phyloP scores from a whole-genome alignment of 2,329 filamentous ascomycete species.

The Pyrenophora tritici-repentis region DNA sequence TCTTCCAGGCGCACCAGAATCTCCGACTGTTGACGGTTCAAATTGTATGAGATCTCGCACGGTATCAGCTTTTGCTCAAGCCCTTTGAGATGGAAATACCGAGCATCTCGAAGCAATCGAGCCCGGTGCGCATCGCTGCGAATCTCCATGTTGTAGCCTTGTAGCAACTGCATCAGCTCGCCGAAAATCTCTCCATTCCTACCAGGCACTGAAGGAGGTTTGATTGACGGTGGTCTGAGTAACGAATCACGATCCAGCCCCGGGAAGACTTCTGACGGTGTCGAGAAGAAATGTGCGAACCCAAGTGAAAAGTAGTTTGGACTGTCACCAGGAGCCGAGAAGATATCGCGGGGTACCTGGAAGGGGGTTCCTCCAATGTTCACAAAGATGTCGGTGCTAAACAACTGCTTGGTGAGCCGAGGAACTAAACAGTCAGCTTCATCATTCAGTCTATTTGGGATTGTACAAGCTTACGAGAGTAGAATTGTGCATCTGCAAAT shows the following conservation, averaged over 20 bases:
- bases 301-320: constrained; percentile 95
- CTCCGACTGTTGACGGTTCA: constrained; percentile 69
- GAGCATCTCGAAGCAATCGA: constrained; percentile 80
- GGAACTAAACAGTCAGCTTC: constrained; percentile 64
- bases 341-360: constrained; percentile 86
- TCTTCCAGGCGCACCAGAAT: constrained; percentile 82
- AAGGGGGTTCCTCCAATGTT: constrained; percentile 87
- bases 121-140: constrained; percentile 75
- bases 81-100: constrained; percentile 91
- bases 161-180: constrained; percentile 78
- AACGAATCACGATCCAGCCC: constrained; percentile 79
- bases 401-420: constrained; percentile 85
- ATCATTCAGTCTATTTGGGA: constrained; percentile 9
- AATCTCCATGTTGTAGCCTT: constrained; percentile 82
- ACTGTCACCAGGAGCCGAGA: constrained; percentile 82
- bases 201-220: constrained; percentile 79
- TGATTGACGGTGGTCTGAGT: constrained; percentile 83
- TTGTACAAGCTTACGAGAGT: constrained; percentile 66
- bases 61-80: constrained; percentile 86
- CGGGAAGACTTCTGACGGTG: constrained; percentile 79
- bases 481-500: constrained; percentile 95
- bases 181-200: constrained; percentile 82
- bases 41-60: constrained; percentile 76
- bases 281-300: constrained; percentile 85
- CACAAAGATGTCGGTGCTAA: constrained; percentile 90